phyloP scores from a whole-genome alignment of 139 green algal genomes.

The Chlamydomonas schloesseri region DNA sequence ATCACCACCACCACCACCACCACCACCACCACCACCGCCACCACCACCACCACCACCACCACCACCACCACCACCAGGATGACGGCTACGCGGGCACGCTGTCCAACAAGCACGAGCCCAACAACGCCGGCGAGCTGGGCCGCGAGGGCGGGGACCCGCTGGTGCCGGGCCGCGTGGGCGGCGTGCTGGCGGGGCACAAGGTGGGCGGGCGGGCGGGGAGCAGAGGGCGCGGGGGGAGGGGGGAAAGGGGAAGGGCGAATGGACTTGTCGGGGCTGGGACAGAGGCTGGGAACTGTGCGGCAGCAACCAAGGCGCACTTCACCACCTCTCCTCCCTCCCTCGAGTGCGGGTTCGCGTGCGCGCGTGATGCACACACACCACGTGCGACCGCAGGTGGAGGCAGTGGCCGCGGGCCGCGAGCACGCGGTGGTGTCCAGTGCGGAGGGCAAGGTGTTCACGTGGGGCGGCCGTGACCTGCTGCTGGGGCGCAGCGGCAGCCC shows the following conservation, averaged over 20 bases:
- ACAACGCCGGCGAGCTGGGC: constrained; percentile 61
- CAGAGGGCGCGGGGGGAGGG: not conserved
- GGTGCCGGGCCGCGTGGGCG: constrained; percentile 27
- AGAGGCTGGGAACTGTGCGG: no score
- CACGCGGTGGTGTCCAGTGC: constrained; percentile 62
- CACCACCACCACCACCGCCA: not conserved
- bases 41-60: no score
- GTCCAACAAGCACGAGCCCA: constrained; percentile 45
- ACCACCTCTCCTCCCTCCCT: not conserved
- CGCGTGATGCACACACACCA: no score
- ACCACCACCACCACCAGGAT: constrained; percentile 31
- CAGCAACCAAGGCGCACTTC: no score
- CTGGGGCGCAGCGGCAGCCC: constrained; percentile 7
- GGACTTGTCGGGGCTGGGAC: no score
- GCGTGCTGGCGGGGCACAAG: constrained; percentile 25
- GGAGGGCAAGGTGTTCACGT: constrained; percentile 58
- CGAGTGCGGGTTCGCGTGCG: no score
- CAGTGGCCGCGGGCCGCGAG: constrained; percentile 66
- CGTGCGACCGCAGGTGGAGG: constrained; percentile 42
- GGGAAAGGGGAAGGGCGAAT: not conserved
- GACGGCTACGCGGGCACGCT: constrained; percentile 71
- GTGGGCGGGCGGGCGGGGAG: not conserved
- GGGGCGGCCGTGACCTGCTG: constrained; percentile 45
- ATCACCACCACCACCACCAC: no score
- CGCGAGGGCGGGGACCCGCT: constrained; percentile 48